Base-by-base conservation (phyloP, 2,329 filamentous ascomycete species). In the Apiospora hydei region DNA sequence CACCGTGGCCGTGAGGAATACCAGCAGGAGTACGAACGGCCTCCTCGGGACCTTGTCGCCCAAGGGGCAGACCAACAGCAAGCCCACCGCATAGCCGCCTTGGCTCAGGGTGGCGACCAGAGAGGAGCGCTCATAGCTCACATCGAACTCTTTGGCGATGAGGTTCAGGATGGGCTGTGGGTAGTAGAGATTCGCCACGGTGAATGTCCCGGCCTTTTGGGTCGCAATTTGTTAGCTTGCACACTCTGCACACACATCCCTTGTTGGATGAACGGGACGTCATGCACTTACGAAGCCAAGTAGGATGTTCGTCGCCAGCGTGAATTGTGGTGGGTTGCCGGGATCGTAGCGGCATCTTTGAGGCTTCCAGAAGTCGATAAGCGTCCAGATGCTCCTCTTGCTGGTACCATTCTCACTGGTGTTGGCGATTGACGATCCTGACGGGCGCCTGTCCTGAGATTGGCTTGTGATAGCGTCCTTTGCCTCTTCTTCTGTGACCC, bases 151-250 rank as follows among this genome's bases (percentile, higher is more conserved):
- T 13, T 83, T 75, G 0, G 91, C 91, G 41, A 93, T 81, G 41
- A 92, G 86, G 74, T 92, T 91, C 18, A 93, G 82, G 66, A 93
- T 91, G 0, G 91, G 91, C 75, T 93, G 91, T 44, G 86, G 89
- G 79, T 93, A 93, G 81, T 93, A 93, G 14, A 93, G 82, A 77
- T 93, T 93, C 21, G 91, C 91, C 24, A 93, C 91, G 3, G 90
- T 91, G 76, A 91, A 88, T n/a, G 88, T 86, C 2, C 80, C 81
- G 47, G 83, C 82, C 82, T 80, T 46, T 70, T 16, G 1, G 8
- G 18, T 34, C n/a, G 1, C 1, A 69, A 14, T 24, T 26, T 47
- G 70, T 61, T 43, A 47, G 26, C 13, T 4, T 46, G 18, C 44
- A 46, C 34, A 41, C 18, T 1, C 10, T 3, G 6, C 30, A 21